These are phyloP conservation scores for Lactarius indigo DNA, from an alignment of 768 basidiomycete genomes.

Conservation along the genomic window DNA sequence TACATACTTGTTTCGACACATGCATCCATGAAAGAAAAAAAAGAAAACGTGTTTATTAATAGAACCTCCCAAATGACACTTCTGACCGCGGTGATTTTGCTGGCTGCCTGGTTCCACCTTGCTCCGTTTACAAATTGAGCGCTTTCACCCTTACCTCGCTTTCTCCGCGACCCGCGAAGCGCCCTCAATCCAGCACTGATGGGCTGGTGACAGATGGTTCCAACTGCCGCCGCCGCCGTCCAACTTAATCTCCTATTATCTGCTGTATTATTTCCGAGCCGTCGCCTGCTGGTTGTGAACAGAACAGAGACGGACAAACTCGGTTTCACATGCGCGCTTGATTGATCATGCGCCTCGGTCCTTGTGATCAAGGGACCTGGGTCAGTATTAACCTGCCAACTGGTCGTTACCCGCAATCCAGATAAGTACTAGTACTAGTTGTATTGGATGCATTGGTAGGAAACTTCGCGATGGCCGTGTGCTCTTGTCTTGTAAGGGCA, in stretches of 20 bases:
- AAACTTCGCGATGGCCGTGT: background rate
- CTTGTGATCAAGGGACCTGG: constrained; percentile 21
- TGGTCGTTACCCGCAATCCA: background rate
- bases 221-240: background rate
- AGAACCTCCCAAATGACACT: constrained; percentile 16
- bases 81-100: constrained; percentile 9
- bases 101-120: background rate
- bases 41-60: constrained; percentile 23
- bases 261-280: constrained; percentile 10
- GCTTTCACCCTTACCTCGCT: background rate
- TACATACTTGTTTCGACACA: constrained; percentile 15
- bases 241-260: background rate
- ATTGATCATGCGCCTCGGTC: constrained; percentile 14
- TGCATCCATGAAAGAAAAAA: constrained; percentile 14
- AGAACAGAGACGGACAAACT: constrained; percentile 1
- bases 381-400: background rate
- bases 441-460: background rate
- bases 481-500: background rate
- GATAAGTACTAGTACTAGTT: background rate
- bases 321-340: constrained; percentile 22
- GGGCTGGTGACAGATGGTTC: background rate
- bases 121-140: constrained; percentile 9
- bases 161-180: constrained; percentile 10
- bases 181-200: background rate
- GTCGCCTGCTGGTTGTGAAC: constrained; percentile 14